Conservation (phyloP, 352 stramenopile species). For the Blastocystis sp. region DNA sequence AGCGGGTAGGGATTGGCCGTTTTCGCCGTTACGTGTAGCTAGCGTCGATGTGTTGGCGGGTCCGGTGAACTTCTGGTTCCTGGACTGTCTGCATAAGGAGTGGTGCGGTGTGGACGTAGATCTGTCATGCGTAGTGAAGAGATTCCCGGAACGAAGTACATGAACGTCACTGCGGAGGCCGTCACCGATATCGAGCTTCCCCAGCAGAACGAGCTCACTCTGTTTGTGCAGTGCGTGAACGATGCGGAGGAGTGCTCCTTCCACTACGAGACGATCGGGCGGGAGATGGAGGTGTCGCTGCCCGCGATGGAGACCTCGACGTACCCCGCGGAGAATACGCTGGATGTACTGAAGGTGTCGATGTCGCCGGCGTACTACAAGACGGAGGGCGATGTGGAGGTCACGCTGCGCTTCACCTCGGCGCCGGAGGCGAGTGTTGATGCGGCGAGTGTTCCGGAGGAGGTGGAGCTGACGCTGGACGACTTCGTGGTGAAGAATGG, state of each 20-base stretch:
- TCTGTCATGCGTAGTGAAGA: conserved; percentile 9
- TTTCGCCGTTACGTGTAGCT: not conserved
- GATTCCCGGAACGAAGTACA: not conserved
- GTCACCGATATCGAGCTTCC: not conserved
- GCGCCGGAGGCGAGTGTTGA: not conserved
- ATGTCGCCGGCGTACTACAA: conserved; percentile 43
- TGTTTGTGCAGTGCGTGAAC: conserved; percentile 56
- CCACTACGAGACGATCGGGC: conserved; percentile 9
- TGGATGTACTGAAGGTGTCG: conserved; percentile 5
- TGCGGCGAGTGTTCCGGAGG: too few species aligned
- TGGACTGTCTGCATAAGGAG: conserved; percentile 18
- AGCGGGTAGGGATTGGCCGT: conserved; percentile 37
- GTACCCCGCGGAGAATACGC: conserved; percentile 54
- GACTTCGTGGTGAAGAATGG: conserved; percentile 47
- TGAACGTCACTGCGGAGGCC: not conserved
- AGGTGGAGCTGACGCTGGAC: not conserved
- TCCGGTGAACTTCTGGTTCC: conserved; percentile 64
- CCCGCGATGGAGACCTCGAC: conserved; percentile 9
- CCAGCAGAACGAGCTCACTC: not conserved
- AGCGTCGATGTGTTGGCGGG: conserved; percentile 16
- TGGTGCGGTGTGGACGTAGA: not conserved
- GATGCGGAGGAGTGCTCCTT: conserved; percentile 1
- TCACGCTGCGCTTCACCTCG: conserved; percentile 18
- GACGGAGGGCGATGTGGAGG: conserved; percentile 1
- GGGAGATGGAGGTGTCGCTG: conserved; percentile 28